Evolutionary conservation across 176 grass and related monocot species (phyloP), one percentile per base, ranked within the genome.

Genomic region (Aegilops umbellulata): DNA sequence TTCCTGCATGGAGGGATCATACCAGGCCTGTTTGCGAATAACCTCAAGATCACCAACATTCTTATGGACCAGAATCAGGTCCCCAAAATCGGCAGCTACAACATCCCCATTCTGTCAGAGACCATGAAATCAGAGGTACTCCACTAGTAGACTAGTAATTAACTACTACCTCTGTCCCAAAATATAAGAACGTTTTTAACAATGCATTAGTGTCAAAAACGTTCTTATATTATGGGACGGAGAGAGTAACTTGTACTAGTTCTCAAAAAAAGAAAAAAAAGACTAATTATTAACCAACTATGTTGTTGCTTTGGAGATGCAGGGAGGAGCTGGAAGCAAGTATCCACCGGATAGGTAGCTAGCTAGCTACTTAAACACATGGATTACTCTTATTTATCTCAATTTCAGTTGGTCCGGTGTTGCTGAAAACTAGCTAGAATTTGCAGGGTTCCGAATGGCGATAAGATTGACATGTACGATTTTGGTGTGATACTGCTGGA

Each of bases 401-500:
- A 67, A 67, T 39, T 5, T 46, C 27, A 14, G 55, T 55, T 36
- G 35, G 35, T 6, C 35, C 35, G 35, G 35, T 36, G 35, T 36
- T 36, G 35, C 35, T 36, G 35, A 36, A 36, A 36, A 36, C 35
- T 36, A 36, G 35, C 35, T 41, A 0, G 39, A 84, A 44, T 83
- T 70, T 36, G 6, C 86, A 92, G 93, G 65, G 67, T 90, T 7
- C 81, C 74, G 0, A 85, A 86, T 4, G 88, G 91, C 4, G 93
- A 94, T 76, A 95, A 94, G 86, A 86, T 88, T 14, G 96, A 98
- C 78, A 98, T 98, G 39, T 98, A 91, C 77, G 92, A 98, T 74
- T 83, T 98, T 30, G 96, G 96, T 0, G 85, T 98, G 72, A 92
- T 98, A 49, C 90, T 98, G 47, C 71, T 98, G 2, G 96, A 98